These are phyloP conservation scores for Lathyrus sativus DNA, from an alignment of 306 rosid species.

Conservation along the genomic window DNA sequence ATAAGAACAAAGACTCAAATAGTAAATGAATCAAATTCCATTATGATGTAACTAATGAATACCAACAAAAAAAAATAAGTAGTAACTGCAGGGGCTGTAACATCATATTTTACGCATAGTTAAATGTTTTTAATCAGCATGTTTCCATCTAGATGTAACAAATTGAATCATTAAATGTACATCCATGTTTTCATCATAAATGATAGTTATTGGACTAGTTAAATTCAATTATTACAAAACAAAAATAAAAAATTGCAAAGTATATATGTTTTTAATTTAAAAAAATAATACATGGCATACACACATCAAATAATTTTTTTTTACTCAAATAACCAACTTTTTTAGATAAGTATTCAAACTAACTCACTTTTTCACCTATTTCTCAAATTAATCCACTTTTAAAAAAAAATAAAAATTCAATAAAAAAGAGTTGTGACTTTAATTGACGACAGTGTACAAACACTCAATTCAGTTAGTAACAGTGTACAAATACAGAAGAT, in stretches of 20 bases:
- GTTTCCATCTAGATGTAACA: conserved; percentile 41
- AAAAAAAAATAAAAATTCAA: too few relatives aligned
- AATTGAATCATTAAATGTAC: conserved; percentile 28
- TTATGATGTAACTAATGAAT: conserved; percentile 17
- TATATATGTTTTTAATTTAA: too few relatives aligned
- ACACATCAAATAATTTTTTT: conserved; percentile 13
- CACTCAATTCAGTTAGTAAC: too few relatives aligned
- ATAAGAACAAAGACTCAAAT: not conserved
- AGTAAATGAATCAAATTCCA: conserved; percentile 10
- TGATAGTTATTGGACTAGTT: conserved; percentile 37
- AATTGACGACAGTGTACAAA: too few relatives aligned
- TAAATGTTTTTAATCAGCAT: conserved; percentile 22
- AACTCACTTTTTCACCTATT: too few relatives aligned
- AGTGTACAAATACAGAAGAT: too few relatives aligned
- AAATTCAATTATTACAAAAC: conserved; percentile 31
- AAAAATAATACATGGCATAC: too few relatives aligned
- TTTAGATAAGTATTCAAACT: too few relatives aligned
- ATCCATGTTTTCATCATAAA: conserved; percentile 25
- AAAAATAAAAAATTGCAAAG: not conserved
- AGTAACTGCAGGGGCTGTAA: not conserved
- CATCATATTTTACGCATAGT: conserved; percentile 5
- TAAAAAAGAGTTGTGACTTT: too few relatives aligned
- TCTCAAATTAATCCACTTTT: too few relatives aligned
- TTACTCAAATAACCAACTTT: too few relatives aligned
- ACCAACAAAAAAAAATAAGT: conserved; percentile 1